These are phyloP conservation scores for Yamadazyma nakazawae DNA, from an alignment of 805 yeast species.

Conservation along the genomic window DNA sequence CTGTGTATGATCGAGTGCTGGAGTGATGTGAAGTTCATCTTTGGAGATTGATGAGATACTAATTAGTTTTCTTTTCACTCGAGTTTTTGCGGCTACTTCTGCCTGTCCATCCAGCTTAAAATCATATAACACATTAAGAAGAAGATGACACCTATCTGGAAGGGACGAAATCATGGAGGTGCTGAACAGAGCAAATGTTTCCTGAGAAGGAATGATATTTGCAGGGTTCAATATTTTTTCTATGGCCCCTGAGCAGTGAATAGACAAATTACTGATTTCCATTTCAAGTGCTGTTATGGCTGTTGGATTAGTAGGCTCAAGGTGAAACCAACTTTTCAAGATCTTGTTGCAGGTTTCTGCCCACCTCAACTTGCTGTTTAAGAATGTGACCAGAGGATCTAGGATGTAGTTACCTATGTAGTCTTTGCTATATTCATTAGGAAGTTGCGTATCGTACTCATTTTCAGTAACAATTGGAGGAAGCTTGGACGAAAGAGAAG, in stretches of 20 bases:
- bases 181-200: slow-evolving; percentile 8
- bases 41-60: slow-evolving; percentile 4
- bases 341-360: slow-evolving; percentile 11
- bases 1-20: background rate
- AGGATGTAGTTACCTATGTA: slow-evolving; percentile 1
- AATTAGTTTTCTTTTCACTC: background rate
- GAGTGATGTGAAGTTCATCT: background rate
- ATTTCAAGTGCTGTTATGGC: background rate
- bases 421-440: slow-evolving; percentile 7
- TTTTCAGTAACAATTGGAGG: slow-evolving; percentile 11
- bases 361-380: slow-evolving; percentile 13
- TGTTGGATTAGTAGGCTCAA: background rate
- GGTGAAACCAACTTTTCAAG: background rate
- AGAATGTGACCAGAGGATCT: slow-evolving; percentile 11
- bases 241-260: slow-evolving; percentile 10
- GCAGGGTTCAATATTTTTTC: slow-evolving; percentile 7
- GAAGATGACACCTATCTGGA: slow-evolving; percentile 11
- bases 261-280: slow-evolving; percentile 4
- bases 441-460: slow-evolving; percentile 5
- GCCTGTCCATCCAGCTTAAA: background rate
- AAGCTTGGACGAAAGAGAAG: slow-evolving; percentile 11
- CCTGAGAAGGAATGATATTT: slow-evolving; percentile 3
- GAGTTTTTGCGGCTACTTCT: no score
- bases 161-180: slow-evolving; percentile 12
- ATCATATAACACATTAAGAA: slow-evolving; percentile 5